Base-by-base conservation (phyloP, 1,139 yeast genomes). In the Hemisphaericaspora xylofermentans region DNA sequence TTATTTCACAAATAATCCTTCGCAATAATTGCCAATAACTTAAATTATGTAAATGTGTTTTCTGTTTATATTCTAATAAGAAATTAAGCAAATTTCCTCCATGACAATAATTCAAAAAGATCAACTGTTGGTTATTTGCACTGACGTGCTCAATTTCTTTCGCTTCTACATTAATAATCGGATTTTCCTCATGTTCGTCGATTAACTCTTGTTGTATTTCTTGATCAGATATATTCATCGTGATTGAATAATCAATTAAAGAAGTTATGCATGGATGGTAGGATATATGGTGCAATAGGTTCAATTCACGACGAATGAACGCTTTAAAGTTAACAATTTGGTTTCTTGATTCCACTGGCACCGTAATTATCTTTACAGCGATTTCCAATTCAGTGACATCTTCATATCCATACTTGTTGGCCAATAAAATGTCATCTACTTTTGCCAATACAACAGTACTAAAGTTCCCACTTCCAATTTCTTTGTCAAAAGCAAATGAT, bases 1-100 rank as follows among this genome's bases (percentile, higher is more conserved):
- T 75, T 2, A 87, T 55, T 57, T 93, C 96, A 14, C 82, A 74
- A 45, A 86, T 82, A 0, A 89, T 66, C 18, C 88, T 71, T 42
- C 78, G 70, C 2, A 86, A 63, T 7, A 82, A 64, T 38, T 59
- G 53, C 58, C 82, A 71, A 31, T 70, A 70, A 5, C 44, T 57
- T 14, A 42, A 24, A 34, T 45, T 41, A 36, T 48, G 44, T 19
- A 70, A 55, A 38, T 54, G 47, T 4, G 33, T 38, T 8, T 36
- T 33, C 22, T 41, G 40, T 12, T 43, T 41, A 35, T 51, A 45
- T n/a, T 63, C 57, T 3, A 78, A 60, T 5, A 85, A 75, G 43
- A 87, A 76, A 32, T 81, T 82, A 53, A 83, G 82, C 34, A 93
- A 61, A 55, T 88, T 95, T 1, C 98, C 97, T 2, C 98, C 97